Evolutionary conservation across 2,329 filamentous ascomycete species (phyloP), one percentile per base, ranked within the genome.

Genomic region (Fusarium drepaniforme): DNA sequence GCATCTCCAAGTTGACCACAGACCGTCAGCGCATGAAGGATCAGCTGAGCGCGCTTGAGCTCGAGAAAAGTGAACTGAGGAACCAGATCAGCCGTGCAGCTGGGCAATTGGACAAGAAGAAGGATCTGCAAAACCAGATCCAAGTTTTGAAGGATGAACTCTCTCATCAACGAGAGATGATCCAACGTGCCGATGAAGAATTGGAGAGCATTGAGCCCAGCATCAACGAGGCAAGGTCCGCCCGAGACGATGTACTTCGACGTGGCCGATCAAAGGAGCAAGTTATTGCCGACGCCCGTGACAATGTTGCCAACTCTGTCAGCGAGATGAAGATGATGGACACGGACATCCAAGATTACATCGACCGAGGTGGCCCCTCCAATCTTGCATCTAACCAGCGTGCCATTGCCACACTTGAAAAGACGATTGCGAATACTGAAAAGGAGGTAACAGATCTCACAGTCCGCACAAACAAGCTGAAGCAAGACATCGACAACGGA

Each of bases 21-120:
- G 94, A 97, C 38, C 92, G 90, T 75, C 94, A 98, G 75, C 91
- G 93, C 44, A 88, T 91, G 64, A 91, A 91, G 68, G 90, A 91
- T 73, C 86, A 90, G 40, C 88, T 97, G 66, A 93, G 89, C 73
- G 86, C 87, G 18, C 86, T 97, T 30, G 95, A 98, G 82, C 87
- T 97, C 6, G 92, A 97, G 79, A 88, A 92, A 69, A 93, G 93
- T 78, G 93, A 97, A 82, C 85, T 94, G 46, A 90, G 89, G 70
- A 93, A 92, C 80, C 93, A 93, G 74, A 87, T 98, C 62, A 92
- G 89, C 76, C 90, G 89, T 63, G 91, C 93, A 2, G 88, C 89
- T 58, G 92, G 93, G 68, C 92, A 96, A 78, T 87, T 98, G 30
- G 95, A 97, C 81, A 95, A 94, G 83, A 98, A 96, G 85, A 88